phyloP scores from a whole-genome alignment of 208 protist species.

The Acanthamoeba royreba region DNA sequence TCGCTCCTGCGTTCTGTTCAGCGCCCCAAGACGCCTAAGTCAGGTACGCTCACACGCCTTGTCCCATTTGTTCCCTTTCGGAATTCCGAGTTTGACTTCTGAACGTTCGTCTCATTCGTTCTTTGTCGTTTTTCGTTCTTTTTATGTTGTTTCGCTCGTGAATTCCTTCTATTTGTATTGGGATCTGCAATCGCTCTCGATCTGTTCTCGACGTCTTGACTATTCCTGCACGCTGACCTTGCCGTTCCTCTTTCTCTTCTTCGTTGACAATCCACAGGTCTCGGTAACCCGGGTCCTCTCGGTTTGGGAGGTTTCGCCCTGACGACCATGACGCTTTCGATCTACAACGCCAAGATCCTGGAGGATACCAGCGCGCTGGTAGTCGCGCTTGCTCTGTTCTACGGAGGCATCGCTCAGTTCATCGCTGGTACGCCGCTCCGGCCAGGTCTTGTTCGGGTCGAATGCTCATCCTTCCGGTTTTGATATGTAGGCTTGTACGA shows the following conservation, averaged over 20 bases:
- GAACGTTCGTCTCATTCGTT: background rate
- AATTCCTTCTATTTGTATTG: no score
- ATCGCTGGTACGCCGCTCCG: background rate
- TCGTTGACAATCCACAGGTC: background rate
- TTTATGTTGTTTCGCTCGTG: background rate
- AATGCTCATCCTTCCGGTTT: no score
- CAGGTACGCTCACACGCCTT: background rate
- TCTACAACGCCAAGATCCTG: conserved; percentile 24
- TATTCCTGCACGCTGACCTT: background rate
- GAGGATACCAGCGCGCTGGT: background rate
- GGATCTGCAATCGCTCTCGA: no score
- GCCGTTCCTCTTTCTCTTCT: no score
- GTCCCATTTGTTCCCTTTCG: no score
- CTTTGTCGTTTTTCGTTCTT: background rate
- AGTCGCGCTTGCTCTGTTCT: background rate
- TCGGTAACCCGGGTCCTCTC: conserved; percentile 24
- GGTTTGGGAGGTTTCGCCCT: background rate
- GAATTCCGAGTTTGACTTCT: background rate
- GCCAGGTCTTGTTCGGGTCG: background rate
- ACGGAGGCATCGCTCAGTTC: conserved; percentile 36
- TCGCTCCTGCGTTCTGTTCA: background rate
- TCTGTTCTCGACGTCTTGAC: no score
- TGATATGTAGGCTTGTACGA: conserved; percentile 9
- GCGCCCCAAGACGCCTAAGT: background rate
- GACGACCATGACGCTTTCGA: conserved; percentile 5